These are phyloP conservation scores for Daldinia caldariorum DNA, from an alignment of 495 filamentous ascomycete species.

Conservation along the genomic window DNA sequence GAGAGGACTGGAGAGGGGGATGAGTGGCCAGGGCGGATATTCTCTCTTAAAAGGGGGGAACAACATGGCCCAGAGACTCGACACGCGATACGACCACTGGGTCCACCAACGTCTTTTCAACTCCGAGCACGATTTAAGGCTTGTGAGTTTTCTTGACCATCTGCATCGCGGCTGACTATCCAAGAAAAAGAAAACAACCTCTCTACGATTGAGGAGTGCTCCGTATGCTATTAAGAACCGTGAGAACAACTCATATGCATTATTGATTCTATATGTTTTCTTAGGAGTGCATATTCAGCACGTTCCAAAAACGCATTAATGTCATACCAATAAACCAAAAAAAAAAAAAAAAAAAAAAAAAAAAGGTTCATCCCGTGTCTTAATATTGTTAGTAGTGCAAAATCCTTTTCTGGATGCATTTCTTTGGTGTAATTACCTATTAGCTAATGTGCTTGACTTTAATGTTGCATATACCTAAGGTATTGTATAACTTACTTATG, in stretches of 20 bases:
- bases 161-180: conserved; percentile 24
- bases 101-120: conserved; percentile 8
- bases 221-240: conserved; percentile 34
- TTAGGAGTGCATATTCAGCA: conserved; percentile 38
- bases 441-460: neutral
- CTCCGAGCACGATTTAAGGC: conserved; percentile 13
- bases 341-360: too few species aligned
- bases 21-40: conserved; percentile 21
- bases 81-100: conserved; percentile 37
- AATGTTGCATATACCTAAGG: too few species aligned
- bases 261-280: conserved; percentile 34
- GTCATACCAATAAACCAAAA: too few species aligned
- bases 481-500: neutral
- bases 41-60: conserved; percentile 16
- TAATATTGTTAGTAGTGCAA: neutral
- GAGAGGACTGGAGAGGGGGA: neutral
- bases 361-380: neutral
- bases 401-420: neutral
- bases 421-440: neutral
- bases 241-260: conserved; percentile 28
- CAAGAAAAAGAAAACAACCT: conserved; percentile 21
- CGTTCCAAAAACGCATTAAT: conserved; percentile 39
- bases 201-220: conserved; percentile 22
- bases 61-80: conserved; percentile 31
- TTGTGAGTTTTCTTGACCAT: conserved; percentile 16